Evolutionary conservation across 306 rosid genomes (phyloP).

Genomic region (Corylus heterophylla): DNA sequence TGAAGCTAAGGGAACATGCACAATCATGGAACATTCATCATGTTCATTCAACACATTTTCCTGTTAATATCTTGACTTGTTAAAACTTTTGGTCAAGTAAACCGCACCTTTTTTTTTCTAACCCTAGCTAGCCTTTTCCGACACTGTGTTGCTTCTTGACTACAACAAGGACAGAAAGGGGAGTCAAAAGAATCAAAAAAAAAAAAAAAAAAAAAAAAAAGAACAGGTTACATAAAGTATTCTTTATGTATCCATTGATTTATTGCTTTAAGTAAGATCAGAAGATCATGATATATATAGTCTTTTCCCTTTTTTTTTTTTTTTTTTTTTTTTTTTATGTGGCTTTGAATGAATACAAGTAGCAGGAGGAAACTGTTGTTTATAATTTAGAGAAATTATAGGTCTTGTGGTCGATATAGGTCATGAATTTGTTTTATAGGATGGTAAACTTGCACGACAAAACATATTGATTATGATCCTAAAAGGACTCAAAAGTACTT

Average conservation of each 20-base stretch:
- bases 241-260: not conserved
- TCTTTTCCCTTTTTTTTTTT: not conserved
- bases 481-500: not conserved
- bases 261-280: not conserved
- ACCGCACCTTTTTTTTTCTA: not conserved
- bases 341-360: not conserved
- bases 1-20: slow-evolving; percentile 46
- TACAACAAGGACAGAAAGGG: not conserved
- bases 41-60: slow-evolving; percentile 22
- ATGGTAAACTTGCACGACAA: slow-evolving; percentile 37
- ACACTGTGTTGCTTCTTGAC: slow-evolving; percentile 10
- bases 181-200: not conserved
- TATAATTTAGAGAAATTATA: not conserved
- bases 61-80: slow-evolving; percentile 2
- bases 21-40: slow-evolving; percentile 35
- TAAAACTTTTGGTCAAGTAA: slow-evolving; percentile 7
- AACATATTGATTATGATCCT: slow-evolving; percentile 10
- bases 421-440: slow-evolving; percentile 8
- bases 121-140: not conserved
- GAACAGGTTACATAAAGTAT: not conserved
- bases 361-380: not conserved
- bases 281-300: not conserved
- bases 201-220: not conserved
- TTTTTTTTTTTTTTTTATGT: too few relatives aligned
- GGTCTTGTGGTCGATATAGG: not conserved